Evolutionary conservation across 805 yeast species (phyloP), one percentile per base, ranked within the genome.

Genomic region (Candida boleticola): DNA sequence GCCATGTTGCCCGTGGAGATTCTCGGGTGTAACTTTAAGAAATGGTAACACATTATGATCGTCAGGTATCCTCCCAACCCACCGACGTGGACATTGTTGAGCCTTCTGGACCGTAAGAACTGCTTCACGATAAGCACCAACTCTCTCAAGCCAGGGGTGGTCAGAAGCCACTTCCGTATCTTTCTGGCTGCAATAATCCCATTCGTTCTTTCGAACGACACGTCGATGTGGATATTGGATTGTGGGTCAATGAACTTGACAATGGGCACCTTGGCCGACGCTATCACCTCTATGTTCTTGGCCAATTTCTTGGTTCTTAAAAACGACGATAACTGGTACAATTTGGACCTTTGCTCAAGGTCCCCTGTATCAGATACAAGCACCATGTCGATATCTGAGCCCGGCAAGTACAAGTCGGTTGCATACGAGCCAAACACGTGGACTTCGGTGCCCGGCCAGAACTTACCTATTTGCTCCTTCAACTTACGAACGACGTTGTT

Each of bases 371-470:
- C 63, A 18, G 95, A 84, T 3, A 83, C 70, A 19, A 92, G 77
- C 35, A 90, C 97, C 82, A 93, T 83, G 62, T 92, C 99, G 25
- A 92, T 89, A 71, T 92, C 99, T 0, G 97, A 88, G 1, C 96
- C 96, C 0, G 98, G 98, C 14, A 92, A 70, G 57, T 89, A 92
- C 46, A 92, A 67, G 57, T 90, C 97, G 0, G 97, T 90, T 0
- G 98, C 96, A 60, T 79, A 86, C 0, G 97, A 90, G 0, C 99
- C 99, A 68, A 93, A 92, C 5, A 90, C 95, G 47, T 83, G 83
- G 3, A 85, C 78, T 43, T 83, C 85, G 13, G 92, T 81, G 47
- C 80, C 85, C 1, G 82, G 81, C 97, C 97, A 92, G 40, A 83
- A 66, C 2, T 63, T 57, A 4, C 68, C 63, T 1, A 79, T 70